Evolutionary conservation across 257 asterid species (phyloP), one percentile per base, ranked within the genome.

Genomic region (Datura wrightii): DNA sequence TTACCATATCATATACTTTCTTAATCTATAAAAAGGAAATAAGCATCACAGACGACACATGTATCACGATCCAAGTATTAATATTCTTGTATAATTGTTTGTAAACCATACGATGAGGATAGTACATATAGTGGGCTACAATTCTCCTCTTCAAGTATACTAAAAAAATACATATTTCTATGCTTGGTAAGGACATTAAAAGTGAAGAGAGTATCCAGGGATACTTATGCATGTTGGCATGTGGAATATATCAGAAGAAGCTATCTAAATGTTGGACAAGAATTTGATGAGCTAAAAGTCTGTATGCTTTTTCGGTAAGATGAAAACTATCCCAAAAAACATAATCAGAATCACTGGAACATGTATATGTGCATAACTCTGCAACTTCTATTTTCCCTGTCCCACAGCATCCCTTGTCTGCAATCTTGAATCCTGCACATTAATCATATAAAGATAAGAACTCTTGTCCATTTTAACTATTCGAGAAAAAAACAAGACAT

Each of bases 271-370:
- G 59, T 74, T 46, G 60, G 80, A 48, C 59, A 74, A 74, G 80
- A 74, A 74, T 19, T 3, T 48, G 42, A 48, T 74, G 80, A 34
- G 3, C 60, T 56, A 83, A 41, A 63, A 71, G 36, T 52, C 19
- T 83, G 69, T 83, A 83, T 69, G 82, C 82, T 71, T 83, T 59
- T 58, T 83, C 46, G 53, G 85, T 52, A 18, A 76, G 85, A 69
- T 83, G 85, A 66, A 83, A 83, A 59, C 82, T 71, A 31, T 83
- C 85, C 85, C 85, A 83, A 39, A 83, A 83, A 53, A 83, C 48
- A 42, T 70, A 79, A 31, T 83, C 65, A n/a, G 69, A 6, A 42
- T 53, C 85, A 83, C 65, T 79, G 4, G 85, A 79, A 83, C 82
- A 83, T n/a, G 52, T 8, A 18, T 16, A 42, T 2, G 85, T 71